Evolutionary conservation across 345 rosid species (phyloP), one percentile per base, ranked within the genome.

Genomic region (Triadica sebifera): DNA sequence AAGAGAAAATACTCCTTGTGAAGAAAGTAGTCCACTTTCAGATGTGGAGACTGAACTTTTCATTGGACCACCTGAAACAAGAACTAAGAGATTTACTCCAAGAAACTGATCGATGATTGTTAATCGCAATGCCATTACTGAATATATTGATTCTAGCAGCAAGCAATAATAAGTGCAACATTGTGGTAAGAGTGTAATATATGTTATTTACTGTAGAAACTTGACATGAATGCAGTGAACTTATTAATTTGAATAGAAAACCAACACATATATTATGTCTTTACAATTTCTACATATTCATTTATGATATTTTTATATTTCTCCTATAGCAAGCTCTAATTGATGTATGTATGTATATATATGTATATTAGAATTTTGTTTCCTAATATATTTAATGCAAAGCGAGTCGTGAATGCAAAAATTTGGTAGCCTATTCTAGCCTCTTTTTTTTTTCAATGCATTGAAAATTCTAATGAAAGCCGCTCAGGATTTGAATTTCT

Each of bases 41-140:
- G 96, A 88, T 15, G 96, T 93, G 81, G 98, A 90, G 82, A 93
- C 98, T 0, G 94, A 89, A 59, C 59, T 93, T 82, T 89, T 91
- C 87, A 93, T 91, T 13, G 98, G 98, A 38, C 89, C 67, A 29
- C 97, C 97, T n/a, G 87, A 84, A 80, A 83, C 85, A 71, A 84
- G 87, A 78, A 22, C 76, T 22, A 80, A 74, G 71, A 81, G 79
- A 47, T 43, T 71, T 11, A 77, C 66, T 8, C 71, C 65, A n/a
- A 9, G 49, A 7, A 71, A 45, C 9, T 75, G 59, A 74, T 12
- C 24, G 37, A 1, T 17, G 45, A 49, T 72, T 13, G 41, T 29
- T 6, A 49, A 49, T 43, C 5, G 47, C 47, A 24, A 34, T 20
- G 51, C 19, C 53, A 45, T 12, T 39, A 34, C 19, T 34, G 5